Base-by-base conservation (phyloP, 306 rosid species). In the Castanea sativa region DNA sequence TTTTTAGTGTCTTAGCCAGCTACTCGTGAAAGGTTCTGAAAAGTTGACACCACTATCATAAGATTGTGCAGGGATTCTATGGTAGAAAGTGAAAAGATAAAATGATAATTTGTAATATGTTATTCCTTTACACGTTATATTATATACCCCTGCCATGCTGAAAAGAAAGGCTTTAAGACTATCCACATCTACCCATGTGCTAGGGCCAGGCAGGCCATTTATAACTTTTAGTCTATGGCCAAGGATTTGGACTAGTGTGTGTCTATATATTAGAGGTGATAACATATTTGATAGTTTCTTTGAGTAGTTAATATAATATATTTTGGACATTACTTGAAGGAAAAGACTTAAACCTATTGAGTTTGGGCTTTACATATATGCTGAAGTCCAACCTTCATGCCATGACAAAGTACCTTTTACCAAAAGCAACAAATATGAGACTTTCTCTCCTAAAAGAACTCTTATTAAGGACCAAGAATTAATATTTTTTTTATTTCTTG, bases 1-100 rank as follows among this genome's bases (percentile, higher is more conserved):
- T 89, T 89, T 84, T 81, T 88, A 86, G 90, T 81, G 83, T 15
- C 32, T 53, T 16, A 38, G 81, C 76, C 84, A 83, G 87, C 81
- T 64, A 71, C 76, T 89, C 79, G 59, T 61, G 77, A 71, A 55
- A 79, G 75, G 73, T 81, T 84, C 80, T 84, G 71, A 81, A 88
- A 90, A 86, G 85, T 71, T 70, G n/a, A 67, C 70, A 16, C 18
- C 52, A 11, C 72, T 35, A 35, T 38, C 19, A 9, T 64, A 33
- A 33, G 72, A 75, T 30, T 78, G 55, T 35, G 73, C 30, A 60
- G 71, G 77, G 74, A 38, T 18, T 51, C 63, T 76, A 55, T 76
- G 52, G 70, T 19, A 53, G 53, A 78, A 67, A 65, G 51, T 15
- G 49, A 41, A 30, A 75, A 61, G 56, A 4, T 69, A 21, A 78